Base-by-base conservation (phyloP, 768 basidiomycete genomes). In the Infundibulicybe gibba region DNA sequence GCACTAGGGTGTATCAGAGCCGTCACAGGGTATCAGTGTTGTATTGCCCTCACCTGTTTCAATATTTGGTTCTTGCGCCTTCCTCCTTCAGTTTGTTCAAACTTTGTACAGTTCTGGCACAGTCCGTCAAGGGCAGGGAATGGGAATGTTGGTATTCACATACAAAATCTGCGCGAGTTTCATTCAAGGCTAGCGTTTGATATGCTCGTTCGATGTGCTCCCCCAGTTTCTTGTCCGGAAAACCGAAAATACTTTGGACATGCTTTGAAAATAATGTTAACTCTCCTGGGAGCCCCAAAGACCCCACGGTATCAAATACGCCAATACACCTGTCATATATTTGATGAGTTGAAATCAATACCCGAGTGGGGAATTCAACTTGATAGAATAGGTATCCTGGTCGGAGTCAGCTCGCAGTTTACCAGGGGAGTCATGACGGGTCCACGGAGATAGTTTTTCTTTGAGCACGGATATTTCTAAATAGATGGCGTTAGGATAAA, bases 271-370 rank as follows among this genome's bases (percentile, higher is more conserved):
- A 62, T 38, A 71, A 61, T 2, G 72, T 71, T 13, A 88, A 55
- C 54, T 87, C 85, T 54, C 81, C 81, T 1, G 87, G 87, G 13
- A 89, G 62, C 9, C 85, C 85, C 21, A 86, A 60, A 10, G 85
- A 75, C 12, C 85, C 85, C n/a, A 88, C 87, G 5, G 87, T 89
- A 55, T 89, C 87, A 55, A 83, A 89, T 15, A 89, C 85, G 2
- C 86, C 86, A 44, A 89, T 54, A 51, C 83, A 84, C 61, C 81
- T 84, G 52, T 30, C 49, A 20, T 40, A 13, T 38, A 21, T 52
- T 42, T 15, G 32, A 47, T 40, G 37, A 34, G 8, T 21, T 12
- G 5, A 44, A 38, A 17, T 47, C 12, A 38, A 20, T 38, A 46
- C 35, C 17, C 3, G 21, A 12, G 32, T 17, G 5, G 19, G 44